Conservation (phyloP, 176 grass and related monocot genomes). For the Triticum dicoccoides region DNA sequence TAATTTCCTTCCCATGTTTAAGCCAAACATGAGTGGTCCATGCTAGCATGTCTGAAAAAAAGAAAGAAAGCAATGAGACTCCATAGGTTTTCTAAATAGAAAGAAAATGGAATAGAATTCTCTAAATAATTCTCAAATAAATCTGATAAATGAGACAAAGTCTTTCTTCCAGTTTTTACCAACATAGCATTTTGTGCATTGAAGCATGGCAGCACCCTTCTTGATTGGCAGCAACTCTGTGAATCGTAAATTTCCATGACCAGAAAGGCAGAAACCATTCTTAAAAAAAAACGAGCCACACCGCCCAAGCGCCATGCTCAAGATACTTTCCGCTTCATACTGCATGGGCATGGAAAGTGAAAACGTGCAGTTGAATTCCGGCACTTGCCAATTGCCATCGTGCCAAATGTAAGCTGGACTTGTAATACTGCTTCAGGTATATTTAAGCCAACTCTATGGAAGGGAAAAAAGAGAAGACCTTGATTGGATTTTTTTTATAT, state of each 20-base stretch:
- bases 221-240: too few species aligned
- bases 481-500: not conserved
- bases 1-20: not conserved
- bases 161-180: not conserved
- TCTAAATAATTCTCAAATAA: too few species aligned
- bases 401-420: not conserved
- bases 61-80: too few species aligned
- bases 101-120: too few species aligned
- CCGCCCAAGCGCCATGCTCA: not conserved
- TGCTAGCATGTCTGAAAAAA: too few species aligned
- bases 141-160: too few species aligned
- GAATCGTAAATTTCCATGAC: too few species aligned
- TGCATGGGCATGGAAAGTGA: not conserved
- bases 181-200: not conserved
- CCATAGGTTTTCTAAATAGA: too few species aligned
- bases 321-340: not conserved
- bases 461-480: not conserved
- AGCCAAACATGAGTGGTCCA: too few species aligned
- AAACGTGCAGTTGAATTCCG: not conserved
- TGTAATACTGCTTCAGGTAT: not conserved
- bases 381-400: not conserved
- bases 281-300: not conserved
- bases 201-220: not conserved
- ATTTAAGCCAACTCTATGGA: not conserved
- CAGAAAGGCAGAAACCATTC: not conserved